A percentile compares a stretch with the other conserved stretches of the same genome.
These are phyloP conservation scores for Hypsizygus marmoreus DNA, from an alignment of 768 basidiomycete species.

Conservation along the genomic window DNA sequence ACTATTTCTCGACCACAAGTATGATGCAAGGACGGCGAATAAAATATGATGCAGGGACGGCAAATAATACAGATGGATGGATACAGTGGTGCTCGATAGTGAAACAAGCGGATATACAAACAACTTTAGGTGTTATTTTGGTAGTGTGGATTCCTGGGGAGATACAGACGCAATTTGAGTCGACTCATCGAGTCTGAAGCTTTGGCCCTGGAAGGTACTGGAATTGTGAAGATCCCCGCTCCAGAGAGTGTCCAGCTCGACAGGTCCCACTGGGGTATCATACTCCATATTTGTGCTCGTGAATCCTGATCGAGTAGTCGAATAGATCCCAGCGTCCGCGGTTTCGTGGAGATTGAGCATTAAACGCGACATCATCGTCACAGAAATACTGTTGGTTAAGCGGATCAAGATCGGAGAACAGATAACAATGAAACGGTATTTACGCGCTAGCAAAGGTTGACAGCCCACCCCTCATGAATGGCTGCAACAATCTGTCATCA, in stretches of 20 bases:
- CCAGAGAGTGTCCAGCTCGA: conserved; percentile 31
- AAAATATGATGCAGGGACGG: too few relatives aligned
- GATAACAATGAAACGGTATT: conserved; percentile 13
- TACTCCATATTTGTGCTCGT: conserved; percentile 25
- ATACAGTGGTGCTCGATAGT: too few relatives aligned
- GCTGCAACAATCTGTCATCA: conserved; percentile 35
- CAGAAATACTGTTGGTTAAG: conserved; percentile 39
- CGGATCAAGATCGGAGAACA: background rate
- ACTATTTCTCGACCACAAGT: too few relatives aligned
- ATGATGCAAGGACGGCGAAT: too few relatives aligned
- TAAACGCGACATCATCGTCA: conserved; percentile 55
- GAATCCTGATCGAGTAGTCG: conserved; percentile 17
- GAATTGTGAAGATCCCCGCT: conserved; percentile 13
- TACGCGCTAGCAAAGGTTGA: conserved; percentile 54
- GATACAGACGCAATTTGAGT: too few relatives aligned
- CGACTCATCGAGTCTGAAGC: background rate
- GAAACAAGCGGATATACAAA: too few relatives aligned
- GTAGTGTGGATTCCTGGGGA: too few relatives aligned
- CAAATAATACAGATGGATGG: too few relatives aligned
- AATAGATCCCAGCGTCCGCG: conserved; percentile 35
- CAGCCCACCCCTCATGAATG: conserved; percentile 45
- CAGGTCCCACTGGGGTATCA: background rate
- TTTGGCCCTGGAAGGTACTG: background rate
- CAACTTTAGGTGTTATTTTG: too few relatives aligned
- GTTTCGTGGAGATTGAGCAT: conserved; percentile 56